phyloP scores from a whole-genome alignment of 257 asterid genomes.

The Nicotiana tabacum region DNA sequence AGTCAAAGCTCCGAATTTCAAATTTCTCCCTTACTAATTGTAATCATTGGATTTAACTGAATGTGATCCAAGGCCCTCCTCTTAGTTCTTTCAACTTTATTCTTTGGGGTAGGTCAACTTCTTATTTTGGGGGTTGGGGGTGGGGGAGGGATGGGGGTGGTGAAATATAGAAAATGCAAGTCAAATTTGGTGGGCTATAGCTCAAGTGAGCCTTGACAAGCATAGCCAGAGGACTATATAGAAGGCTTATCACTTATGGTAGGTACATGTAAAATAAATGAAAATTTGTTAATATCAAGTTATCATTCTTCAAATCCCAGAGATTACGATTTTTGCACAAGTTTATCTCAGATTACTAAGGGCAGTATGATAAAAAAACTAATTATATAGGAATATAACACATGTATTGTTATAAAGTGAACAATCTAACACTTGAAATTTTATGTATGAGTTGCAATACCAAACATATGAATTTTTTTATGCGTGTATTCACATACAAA shows the following conservation, averaged over 20 bases:
- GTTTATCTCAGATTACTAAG: neutral
- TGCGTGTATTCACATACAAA: no score
- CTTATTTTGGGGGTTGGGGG: neutral
- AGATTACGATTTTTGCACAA: neutral
- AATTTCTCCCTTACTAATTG: neutral
- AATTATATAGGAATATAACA: no score
- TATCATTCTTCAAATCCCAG: neutral
- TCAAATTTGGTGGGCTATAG: slow-evolving; percentile 4
- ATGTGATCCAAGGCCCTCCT: neutral
- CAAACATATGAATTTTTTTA: no score
- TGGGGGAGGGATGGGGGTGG: neutral
- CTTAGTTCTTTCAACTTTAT: neutral
- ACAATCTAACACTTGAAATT: no score
- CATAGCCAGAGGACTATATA: neutral
- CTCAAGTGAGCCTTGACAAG: neutral
- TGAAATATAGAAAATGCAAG: neutral
- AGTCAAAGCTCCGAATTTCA: no score
- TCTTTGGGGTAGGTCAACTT: neutral
- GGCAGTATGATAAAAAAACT: no score
- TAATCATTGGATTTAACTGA: neutral
- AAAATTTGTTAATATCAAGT: slow-evolving; percentile 3
- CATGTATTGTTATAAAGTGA: no score
- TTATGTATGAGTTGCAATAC: no score
- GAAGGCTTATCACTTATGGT: neutral
- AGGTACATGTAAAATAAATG: slow-evolving; percentile 12